These are phyloP conservation scores for Petrea volubilis DNA, from an alignment of 257 asterid species.

Conservation along the genomic window DNA sequence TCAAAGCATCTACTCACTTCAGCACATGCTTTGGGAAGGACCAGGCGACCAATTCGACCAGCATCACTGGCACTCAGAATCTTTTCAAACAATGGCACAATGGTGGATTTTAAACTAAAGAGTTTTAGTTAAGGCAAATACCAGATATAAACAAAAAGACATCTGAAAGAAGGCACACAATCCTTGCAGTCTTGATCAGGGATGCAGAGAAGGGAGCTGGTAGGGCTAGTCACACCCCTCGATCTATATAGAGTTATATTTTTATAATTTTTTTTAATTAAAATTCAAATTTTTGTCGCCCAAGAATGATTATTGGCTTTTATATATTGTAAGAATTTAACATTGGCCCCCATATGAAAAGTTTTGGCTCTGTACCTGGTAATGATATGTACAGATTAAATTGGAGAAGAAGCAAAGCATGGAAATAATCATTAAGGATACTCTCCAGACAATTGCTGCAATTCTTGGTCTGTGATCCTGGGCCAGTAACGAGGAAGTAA, in stretches of 20 bases:
- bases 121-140: constrained; percentile 40
- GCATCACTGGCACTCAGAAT: constrained; percentile 87
- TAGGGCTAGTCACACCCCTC: too few relatives aligned
- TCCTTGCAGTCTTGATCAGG: too few relatives aligned
- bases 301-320: too few relatives aligned
- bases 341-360: too few relatives aligned
- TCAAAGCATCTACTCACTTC: constrained; percentile 55
- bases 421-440: constrained; percentile 41
- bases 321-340: too few relatives aligned
- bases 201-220: too few relatives aligned
- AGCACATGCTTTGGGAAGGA: constrained; percentile 88
- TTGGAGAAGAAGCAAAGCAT: neutral
- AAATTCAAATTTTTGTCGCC: too few relatives aligned
- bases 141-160: neutral
- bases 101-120: constrained; percentile 60
- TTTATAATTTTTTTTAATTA: too few relatives aligned
- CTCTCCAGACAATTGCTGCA: constrained; percentile 79
- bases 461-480: constrained; percentile 72
- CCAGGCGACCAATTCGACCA: constrained; percentile 84
- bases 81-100: constrained; percentile 76
- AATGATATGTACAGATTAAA: neutral
- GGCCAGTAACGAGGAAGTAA: constrained; percentile 92
- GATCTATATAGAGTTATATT: too few relatives aligned
- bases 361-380: too few relatives aligned
- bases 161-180: neutral